Evolutionary conservation across 768 basidiomycete genomes (phyloP).

Genomic region (Erythrobasidium yunnanense): DNA sequence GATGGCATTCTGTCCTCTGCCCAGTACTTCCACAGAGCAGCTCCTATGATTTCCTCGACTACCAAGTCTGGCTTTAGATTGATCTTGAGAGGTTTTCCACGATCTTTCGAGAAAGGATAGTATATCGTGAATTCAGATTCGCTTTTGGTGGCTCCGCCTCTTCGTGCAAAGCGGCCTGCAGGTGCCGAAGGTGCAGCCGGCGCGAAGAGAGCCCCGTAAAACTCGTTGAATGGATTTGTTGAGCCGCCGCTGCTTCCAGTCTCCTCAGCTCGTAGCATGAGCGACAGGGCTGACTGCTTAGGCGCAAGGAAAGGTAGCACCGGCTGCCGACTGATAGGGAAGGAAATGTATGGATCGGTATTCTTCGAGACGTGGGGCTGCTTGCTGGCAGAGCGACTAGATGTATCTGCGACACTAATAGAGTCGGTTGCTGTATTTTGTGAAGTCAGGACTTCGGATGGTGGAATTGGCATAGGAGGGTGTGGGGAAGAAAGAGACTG

Average conservation of each 20-base stretch:
- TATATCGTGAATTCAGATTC: conserved; percentile 61
- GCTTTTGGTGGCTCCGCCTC: conserved; percentile 45
- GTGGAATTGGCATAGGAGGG: too few relatives aligned
- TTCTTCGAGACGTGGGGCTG: too few relatives aligned
- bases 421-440: background rate
- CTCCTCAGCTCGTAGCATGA: conserved; percentile 13
- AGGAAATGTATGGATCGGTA: conserved; percentile 13
- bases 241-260: background rate
- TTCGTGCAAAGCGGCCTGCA: background rate
- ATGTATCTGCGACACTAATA: background rate
- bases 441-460: background rate
- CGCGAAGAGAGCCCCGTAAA: conserved; percentile 27
- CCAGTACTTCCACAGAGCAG: conserved; percentile 84
- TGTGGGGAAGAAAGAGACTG: too few relatives aligned
- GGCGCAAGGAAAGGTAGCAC: background rate
- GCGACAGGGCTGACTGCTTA: conserved; percentile 18
- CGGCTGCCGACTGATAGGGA: background rate
- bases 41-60: conserved; percentile 91
- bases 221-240: conserved; percentile 26
- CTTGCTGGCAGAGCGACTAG: too few relatives aligned
- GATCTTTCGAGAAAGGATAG: conserved; percentile 67
- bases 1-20: conserved; percentile 72
- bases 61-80: conserved; percentile 76
- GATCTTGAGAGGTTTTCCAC: conserved; percentile 58
- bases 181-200: conserved; percentile 4